These are phyloP conservation scores for Colletotrichum acutatum DNA, from an alignment of 2,329 filamentous ascomycete genomes.

Conservation along the genomic window DNA sequence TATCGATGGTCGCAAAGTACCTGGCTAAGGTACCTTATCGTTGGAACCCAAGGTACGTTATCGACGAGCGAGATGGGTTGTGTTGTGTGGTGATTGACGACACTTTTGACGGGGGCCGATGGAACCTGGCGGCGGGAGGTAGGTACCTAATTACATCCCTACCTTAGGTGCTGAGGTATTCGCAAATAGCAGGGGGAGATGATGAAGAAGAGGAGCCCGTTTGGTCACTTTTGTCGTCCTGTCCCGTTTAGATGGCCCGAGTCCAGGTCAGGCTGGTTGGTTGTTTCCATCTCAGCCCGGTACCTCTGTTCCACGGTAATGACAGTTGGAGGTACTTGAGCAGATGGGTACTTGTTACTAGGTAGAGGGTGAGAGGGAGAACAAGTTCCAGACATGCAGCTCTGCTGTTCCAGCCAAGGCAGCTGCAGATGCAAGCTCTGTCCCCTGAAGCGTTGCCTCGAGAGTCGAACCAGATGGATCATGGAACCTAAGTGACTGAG, in stretches of 20 bases:
- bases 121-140: neutral
- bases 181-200: neutral
- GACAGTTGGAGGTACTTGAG: neutral
- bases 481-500: too few species aligned
- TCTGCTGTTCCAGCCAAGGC: neutral
- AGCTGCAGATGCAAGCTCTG: neutral
- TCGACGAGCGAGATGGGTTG: neutral
- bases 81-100: conserved; percentile 19
- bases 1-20: neutral
- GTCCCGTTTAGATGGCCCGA: neutral
- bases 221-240: neutral
- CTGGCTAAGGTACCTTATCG: neutral
- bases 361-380: neutral
- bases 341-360: too few species aligned
- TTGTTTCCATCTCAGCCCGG: neutral
- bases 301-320: neutral
- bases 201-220: neutral
- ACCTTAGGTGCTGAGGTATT: too few species aligned
- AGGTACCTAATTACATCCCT: too few species aligned
- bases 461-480: too few species aligned
- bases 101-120: conserved; percentile 17
- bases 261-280: neutral
- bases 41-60: neutral
- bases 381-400: neutral
- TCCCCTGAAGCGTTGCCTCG: neutral